These are phyloP conservation scores for Aureobasidium sp. DNA, from an alignment of 2,329 filamentous ascomycete species.

Conservation along the genomic window DNA sequence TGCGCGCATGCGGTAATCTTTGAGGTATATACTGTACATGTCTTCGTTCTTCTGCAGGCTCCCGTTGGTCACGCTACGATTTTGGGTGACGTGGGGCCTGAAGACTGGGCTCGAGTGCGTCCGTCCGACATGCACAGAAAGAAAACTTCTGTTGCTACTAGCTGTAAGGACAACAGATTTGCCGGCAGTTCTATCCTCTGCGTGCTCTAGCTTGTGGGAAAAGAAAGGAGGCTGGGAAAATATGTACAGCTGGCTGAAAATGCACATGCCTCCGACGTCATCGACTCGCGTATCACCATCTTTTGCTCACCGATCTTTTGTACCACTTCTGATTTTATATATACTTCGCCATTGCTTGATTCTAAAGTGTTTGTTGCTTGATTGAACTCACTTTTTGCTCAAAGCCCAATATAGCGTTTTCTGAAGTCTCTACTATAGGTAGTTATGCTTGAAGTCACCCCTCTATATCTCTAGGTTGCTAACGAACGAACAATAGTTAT, in stretches of 20 bases:
- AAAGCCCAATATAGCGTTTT: not conserved
- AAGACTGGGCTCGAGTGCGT: conserved; percentile 1
- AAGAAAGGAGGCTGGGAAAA: not conserved
- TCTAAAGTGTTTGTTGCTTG: not conserved
- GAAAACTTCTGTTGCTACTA: not conserved
- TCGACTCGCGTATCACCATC: not conserved
- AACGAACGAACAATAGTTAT: not conserved
- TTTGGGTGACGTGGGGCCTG: not conserved
- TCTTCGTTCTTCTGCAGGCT: not conserved
- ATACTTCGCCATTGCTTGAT: not conserved
- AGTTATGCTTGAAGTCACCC: not conserved
- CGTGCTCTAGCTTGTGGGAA: not conserved
- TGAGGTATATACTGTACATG: not conserved
- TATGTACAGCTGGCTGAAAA: not conserved
- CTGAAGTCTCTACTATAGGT: not conserved
- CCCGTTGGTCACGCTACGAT: not conserved
- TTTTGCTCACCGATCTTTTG: conserved; percentile 8
- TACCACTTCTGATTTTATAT: conserved; percentile 2
- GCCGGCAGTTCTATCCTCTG: not conserved
- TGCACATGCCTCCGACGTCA: not conserved
- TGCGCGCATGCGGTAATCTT: not conserved
- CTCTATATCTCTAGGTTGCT: not conserved
- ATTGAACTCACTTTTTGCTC: not conserved
- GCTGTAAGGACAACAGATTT: not conserved
- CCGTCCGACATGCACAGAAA: not conserved